Conservation (phyloP, 306 rosid genomes). For the Lupinus albus region DNA sequence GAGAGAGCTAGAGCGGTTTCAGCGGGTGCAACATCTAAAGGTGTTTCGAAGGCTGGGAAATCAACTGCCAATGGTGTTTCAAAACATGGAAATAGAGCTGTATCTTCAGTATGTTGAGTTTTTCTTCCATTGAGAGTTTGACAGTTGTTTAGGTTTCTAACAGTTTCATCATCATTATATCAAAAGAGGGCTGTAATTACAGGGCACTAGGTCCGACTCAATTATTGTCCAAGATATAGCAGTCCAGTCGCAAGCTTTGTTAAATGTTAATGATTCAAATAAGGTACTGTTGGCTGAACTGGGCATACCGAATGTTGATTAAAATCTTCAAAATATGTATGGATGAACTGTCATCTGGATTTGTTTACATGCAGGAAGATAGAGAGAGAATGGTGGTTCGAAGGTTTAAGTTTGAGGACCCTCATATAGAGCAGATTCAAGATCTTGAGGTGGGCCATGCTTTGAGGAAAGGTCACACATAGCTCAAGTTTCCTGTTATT, state of each 20-base stretch:
- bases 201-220: conserved; percentile 63
- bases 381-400: conserved; percentile 87
- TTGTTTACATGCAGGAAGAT: conserved; percentile 69
- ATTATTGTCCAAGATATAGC: conserved; percentile 75
- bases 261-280: conserved; percentile 85
- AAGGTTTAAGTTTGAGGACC: conserved; percentile 94
- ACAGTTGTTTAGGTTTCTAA: conserved; percentile 32
- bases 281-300: conserved; percentile 62
- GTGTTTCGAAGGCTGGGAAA: too few relatives aligned
- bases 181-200: conserved; percentile 60
- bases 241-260: conserved; percentile 80
- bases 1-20: conserved; percentile 63
- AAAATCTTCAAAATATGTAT: conserved; percentile 12
- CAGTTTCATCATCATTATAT: conserved; percentile 39
- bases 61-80: too few relatives aligned
- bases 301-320: conserved; percentile 15
- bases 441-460: conserved; percentile 78
- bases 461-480: conserved; percentile 20
- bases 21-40: too few relatives aligned
- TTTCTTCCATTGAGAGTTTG: conserved; percentile 3
- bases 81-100: too few relatives aligned
- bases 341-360: conserved; percentile 25
- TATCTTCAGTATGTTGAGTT: conserved; percentile 62
- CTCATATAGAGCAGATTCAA: conserved; percentile 91
- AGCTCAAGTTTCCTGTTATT: too few relatives aligned